Percentiles rank a stretch among this genome's conserved stretches.
Evolutionary conservation across 1,284 basidiomycete species (phyloP).

Genomic region (Caloboletus inedulis): DNA sequence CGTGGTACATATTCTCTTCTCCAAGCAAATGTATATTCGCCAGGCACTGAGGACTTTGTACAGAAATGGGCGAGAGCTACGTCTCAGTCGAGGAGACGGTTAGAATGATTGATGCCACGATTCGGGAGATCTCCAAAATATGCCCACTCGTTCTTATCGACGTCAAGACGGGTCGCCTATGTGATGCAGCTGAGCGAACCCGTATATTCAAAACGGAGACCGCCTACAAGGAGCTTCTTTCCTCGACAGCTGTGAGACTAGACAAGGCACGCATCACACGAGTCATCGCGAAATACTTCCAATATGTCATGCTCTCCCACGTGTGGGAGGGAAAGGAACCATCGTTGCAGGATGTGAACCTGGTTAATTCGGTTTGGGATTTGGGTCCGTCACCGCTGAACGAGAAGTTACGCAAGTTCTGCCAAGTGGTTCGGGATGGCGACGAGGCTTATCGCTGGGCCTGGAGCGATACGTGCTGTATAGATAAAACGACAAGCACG

Average conservation of each 20-base stretch:
- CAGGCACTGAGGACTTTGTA: background rate
- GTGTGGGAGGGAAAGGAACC: conserved; percentile 21
- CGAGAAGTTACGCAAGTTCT: conserved; percentile 15
- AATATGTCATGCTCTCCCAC: conserved; percentile 23
- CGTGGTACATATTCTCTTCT: background rate
- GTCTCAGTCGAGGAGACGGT: background rate
- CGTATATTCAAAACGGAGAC: conserved; percentile 8
- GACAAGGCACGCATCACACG: conserved; percentile 7
- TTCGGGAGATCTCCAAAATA: background rate
- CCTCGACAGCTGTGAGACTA: conserved; percentile 3
- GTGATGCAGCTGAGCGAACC: background rate
- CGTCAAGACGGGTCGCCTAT: conserved; percentile 9
- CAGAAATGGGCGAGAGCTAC: background rate
- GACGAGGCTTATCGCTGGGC: conserved; percentile 12
- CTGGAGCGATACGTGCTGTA: conserved; percentile 6
- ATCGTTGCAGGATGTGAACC: conserved; percentile 16
- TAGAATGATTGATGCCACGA: background rate
- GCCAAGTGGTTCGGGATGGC: conserved; percentile 5
- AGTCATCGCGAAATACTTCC: conserved; percentile 14
- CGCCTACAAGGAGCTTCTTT: conserved; percentile 8
- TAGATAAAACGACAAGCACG: background rate
- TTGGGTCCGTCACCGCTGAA: conserved; percentile 6
- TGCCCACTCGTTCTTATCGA: background rate
- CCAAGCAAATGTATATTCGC: too few relatives aligned
- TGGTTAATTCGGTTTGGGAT: conserved; percentile 10